These are phyloP conservation scores for Yarrowia divulgata DNA, from an alignment of 805 yeast species.

Conservation along the genomic window DNA sequence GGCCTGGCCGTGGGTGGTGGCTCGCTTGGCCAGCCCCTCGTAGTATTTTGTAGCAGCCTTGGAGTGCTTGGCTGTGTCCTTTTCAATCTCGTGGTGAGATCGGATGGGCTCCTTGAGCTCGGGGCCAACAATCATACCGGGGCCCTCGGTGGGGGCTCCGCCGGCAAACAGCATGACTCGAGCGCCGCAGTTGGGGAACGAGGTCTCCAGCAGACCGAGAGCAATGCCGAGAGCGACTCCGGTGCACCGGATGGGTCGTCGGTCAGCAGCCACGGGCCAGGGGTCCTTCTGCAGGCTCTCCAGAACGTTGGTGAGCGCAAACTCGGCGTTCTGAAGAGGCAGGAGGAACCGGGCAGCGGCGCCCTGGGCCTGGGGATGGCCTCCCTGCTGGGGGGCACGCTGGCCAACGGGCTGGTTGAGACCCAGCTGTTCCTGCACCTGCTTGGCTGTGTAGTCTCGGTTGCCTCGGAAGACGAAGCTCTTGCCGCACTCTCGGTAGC, in stretches of 20 bases:
- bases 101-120: slow-evolving; percentile 95
- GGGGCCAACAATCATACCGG: slow-evolving; percentile 91
- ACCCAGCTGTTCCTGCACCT: slow-evolving; percentile 67
- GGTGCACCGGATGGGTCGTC: slow-evolving; percentile 87
- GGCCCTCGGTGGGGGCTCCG: slow-evolving; percentile 94
- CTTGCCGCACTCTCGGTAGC: slow-evolving; percentile 68
- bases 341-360: slow-evolving; percentile 67
- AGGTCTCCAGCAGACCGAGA: slow-evolving; percentile 76
- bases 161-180: slow-evolving; percentile 89
- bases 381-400: slow-evolving; percentile 35
- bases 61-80: slow-evolving; percentile 85
- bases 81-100: slow-evolving; percentile 95
- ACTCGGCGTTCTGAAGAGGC: slow-evolving; percentile 80
- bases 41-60: slow-evolving; percentile 84
- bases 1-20: slow-evolving; percentile 75
- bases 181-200: slow-evolving; percentile 79
- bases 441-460: slow-evolving; percentile 69
- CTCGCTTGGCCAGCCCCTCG: slow-evolving; percentile 72
- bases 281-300: slow-evolving; percentile 81
- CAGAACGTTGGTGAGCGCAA: slow-evolving; percentile 77
- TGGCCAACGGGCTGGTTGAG: slow-evolving; percentile 47
- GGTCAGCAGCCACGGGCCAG: slow-evolving; percentile 86
- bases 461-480: slow-evolving; percentile 86
- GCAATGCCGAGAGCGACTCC: slow-evolving; percentile 93
- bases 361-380: slow-evolving; percentile 49